Evolutionary conservation across 129 eudicot genomes (phyloP).

Genomic region (Artemisia argyi): DNA sequence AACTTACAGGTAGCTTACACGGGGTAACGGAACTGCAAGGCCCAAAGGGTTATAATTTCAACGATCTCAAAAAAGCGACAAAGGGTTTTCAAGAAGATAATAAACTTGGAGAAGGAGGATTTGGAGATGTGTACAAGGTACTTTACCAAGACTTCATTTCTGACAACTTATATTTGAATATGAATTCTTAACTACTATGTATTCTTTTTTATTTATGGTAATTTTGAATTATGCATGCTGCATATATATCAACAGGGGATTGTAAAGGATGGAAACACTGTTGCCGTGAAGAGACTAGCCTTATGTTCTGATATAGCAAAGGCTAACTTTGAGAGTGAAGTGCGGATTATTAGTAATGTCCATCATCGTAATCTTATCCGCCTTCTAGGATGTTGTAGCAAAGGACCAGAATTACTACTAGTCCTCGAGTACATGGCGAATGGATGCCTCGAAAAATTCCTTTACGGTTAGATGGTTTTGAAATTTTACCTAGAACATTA

Average conservation of each 20-base stretch:
- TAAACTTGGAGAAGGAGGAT: conserved; percentile 72
- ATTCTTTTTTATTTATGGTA: not conserved
- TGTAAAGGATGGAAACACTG: conserved; percentile 49
- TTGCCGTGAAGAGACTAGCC: conserved; percentile 59
- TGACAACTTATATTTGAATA: too few relatives aligned
- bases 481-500: too few relatives aligned
- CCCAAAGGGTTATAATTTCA: conserved; percentile 46
- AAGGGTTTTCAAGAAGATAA: conserved; percentile 44
- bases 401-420: too few relatives aligned
- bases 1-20: conserved; percentile 37
- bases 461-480: too few relatives aligned
- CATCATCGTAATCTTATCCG: not conserved
- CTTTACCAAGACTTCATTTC: too few relatives aligned
- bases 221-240: too few relatives aligned
- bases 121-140: conserved; percentile 70
- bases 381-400: too few relatives aligned
- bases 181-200: not conserved
- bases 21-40: conserved; percentile 66
- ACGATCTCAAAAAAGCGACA: conserved; percentile 53
- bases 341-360: conserved; percentile 31
- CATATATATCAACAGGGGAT: conserved; percentile 39
- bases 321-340: conserved; percentile 60
- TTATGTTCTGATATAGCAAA: conserved; percentile 44
- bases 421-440: too few relatives aligned
- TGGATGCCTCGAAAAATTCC: too few relatives aligned